Evolutionary conservation across 2,329 filamentous ascomycete genomes (phyloP).

Genomic region (Geosmithia morbida): DNA sequence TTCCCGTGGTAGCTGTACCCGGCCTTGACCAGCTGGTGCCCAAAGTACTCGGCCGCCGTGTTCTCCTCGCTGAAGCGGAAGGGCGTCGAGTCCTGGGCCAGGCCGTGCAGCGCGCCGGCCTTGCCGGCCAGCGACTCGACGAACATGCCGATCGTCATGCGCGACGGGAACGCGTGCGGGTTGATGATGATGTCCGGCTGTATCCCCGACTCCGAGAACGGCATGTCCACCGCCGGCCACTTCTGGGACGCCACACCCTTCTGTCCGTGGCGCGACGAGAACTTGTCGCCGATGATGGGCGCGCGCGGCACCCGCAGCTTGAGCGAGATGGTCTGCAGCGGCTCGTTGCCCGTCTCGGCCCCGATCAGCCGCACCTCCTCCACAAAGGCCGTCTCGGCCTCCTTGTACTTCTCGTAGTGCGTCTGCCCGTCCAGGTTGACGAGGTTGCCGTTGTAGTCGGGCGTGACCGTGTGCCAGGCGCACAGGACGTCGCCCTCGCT

Average conservation of each 20-base stretch:
- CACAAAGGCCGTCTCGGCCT: constrained; percentile 72
- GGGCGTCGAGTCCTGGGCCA: constrained; percentile 92
- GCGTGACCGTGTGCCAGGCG: constrained; percentile 78
- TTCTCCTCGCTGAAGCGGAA: constrained; percentile 91
- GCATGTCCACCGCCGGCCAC: constrained; percentile 89
- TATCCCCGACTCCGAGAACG: constrained; percentile 91
- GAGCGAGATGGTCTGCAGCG: constrained; percentile 76
- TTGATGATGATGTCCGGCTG: constrained; percentile 98
- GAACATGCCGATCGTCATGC: constrained; percentile 99
- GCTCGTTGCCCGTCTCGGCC: constrained; percentile 68
- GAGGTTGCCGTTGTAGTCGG: constrained; percentile 63
- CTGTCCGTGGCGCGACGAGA: constrained; percentile 95
- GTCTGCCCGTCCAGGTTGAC: constrained; percentile 78
- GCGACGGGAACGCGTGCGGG: constrained; percentile 95
- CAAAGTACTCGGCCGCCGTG: constrained; percentile 88
- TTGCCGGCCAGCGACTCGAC: constrained; percentile 95
- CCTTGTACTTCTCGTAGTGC: constrained; percentile 89
- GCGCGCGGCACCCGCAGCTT: constrained; percentile 85
- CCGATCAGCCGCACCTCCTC: constrained; percentile 90
- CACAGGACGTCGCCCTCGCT: constrained; percentile 73
- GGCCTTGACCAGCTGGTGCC: constrained; percentile 85
- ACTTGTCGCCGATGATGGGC: constrained; percentile 95
- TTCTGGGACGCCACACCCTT: constrained; percentile 96
- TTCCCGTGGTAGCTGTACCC: constrained; percentile 98
- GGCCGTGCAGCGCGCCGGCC: constrained; percentile 80